Evolutionary conservation across 2,329 filamentous ascomycete genomes (phyloP).

Genomic region (Gremmenia infestans): DNA sequence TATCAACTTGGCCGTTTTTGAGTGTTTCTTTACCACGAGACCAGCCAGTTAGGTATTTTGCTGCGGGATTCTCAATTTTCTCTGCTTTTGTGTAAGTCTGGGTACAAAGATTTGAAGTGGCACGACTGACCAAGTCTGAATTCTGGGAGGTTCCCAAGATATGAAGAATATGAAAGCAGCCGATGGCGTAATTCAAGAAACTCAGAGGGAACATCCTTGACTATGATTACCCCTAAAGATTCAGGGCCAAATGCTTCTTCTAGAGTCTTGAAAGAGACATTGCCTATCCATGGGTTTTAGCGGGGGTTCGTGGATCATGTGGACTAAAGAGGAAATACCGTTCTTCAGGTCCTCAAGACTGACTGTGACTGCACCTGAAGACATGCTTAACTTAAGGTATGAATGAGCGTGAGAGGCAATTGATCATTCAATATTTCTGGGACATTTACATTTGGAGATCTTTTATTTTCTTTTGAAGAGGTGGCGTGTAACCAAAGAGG

Average conservation of each 20-base stretch:
- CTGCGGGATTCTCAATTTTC: constrained; percentile 52
- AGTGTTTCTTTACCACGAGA: constrained; percentile 78
- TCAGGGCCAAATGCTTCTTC: constrained; percentile 83
- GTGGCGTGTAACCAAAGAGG: not conserved
- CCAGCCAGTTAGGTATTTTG: constrained; percentile 69
- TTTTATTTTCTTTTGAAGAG: not conserved
- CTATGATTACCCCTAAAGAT: constrained; percentile 88
- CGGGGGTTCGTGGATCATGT: not conserved
- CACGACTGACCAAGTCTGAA: constrained; percentile 59
- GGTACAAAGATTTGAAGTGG: not conserved
- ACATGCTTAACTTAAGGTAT: constrained; percentile 14
- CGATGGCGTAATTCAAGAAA: constrained; percentile 68
- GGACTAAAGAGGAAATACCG: constrained; percentile 37
- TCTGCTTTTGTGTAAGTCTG: constrained; percentile 33
- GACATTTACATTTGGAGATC: not conserved
- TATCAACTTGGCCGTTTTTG: constrained; percentile 72
- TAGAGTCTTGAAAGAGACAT: constrained; percentile 62
- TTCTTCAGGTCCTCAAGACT: constrained; percentile 56
- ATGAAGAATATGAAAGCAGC: constrained; percentile 81
- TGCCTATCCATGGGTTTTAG: constrained; percentile 42
- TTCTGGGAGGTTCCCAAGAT: constrained; percentile 74
- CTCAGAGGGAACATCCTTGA: constrained; percentile 71
- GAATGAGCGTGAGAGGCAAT: not conserved
- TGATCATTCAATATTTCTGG: too few relatives aligned
- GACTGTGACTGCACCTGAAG: constrained; percentile 40